A percentile compares a stretch with the other conserved stretches of the same genome.
Evolutionary conservation across 2,329 filamentous ascomycete species (phyloP).

Genomic region (Cercospora janseana): DNA sequence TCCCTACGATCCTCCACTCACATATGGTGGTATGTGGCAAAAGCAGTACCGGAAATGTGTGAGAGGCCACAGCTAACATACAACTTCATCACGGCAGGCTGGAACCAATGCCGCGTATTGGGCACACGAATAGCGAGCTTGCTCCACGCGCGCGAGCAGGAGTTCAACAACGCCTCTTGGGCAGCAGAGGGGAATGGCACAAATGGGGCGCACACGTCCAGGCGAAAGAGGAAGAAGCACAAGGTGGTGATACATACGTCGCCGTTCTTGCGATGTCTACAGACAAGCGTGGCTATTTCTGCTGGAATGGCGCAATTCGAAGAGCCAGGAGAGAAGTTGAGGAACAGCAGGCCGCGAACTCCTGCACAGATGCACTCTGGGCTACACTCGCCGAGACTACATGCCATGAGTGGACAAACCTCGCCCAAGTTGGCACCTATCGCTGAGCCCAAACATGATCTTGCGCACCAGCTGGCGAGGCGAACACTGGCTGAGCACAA

Average conservation of each 20-base stretch:
- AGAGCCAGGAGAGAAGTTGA: slow-evolving; percentile 35
- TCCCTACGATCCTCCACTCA: slow-evolving; percentile 92
- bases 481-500: slow-evolving; percentile 39
- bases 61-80: neutral
- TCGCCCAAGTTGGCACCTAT: slow-evolving; percentile 37
- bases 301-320: slow-evolving; percentile 74
- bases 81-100: slow-evolving; percentile 52
- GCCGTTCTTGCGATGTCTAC: slow-evolving; percentile 89
- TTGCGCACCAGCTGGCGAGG: slow-evolving; percentile 38
- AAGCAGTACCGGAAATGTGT: neutral
- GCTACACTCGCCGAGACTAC: slow-evolving; percentile 35
- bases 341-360: slow-evolving; percentile 30
- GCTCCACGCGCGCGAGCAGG: slow-evolving; percentile 51
- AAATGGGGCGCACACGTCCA: slow-evolving; percentile 10
- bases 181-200: slow-evolving; percentile 20
- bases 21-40: slow-evolving; percentile 60
- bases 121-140: slow-evolving; percentile 81
- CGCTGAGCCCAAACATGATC: slow-evolving; percentile 40
- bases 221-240: slow-evolving; percentile 57
- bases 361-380: slow-evolving; percentile 33
- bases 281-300: slow-evolving; percentile 85
- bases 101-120: slow-evolving; percentile 79
- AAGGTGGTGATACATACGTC: slow-evolving; percentile 86
- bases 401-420: slow-evolving; percentile 27
- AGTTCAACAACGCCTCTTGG: slow-evolving; percentile 39